Conservation (phyloP, 805 yeast genomes). For the Cyberlindnera maritima region DNA sequence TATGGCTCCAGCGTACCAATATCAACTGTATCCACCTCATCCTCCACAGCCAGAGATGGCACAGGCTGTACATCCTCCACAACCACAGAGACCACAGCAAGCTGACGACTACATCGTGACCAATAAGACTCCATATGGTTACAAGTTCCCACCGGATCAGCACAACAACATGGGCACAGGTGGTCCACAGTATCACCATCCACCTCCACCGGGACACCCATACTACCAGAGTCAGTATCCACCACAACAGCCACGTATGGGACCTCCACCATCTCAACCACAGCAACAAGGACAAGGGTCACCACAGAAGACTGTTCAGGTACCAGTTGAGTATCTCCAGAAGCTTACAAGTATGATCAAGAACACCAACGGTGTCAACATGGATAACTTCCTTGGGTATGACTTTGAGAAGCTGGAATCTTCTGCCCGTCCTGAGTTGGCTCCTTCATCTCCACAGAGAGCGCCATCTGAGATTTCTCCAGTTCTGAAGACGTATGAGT, state of each 20-base stretch:
- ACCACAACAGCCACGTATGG: conserved; percentile 14
- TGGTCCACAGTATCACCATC: conserved; percentile 1
- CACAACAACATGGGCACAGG: background rate
- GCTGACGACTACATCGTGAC: conserved; percentile 47
- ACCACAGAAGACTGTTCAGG: conserved; percentile 23
- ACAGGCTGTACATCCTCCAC: background rate
- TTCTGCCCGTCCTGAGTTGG: conserved; percentile 1
- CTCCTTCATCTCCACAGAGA: conserved; percentile 13
- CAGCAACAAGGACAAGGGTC: conserved; percentile 1
- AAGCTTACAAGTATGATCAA: conserved; percentile 23
- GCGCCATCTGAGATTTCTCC: conserved; percentile 13
- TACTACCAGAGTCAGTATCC: conserved; percentile 2
- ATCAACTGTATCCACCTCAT: conserved; percentile 5
- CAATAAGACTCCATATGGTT: conserved; percentile 43
- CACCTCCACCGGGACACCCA: background rate
- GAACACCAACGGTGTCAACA: conserved; percentile 22
- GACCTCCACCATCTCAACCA: background rate
- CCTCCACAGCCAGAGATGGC: conserved; percentile 8
- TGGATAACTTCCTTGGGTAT: conserved; percentile 19
- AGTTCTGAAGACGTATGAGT: conserved; percentile 8
- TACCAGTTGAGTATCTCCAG: conserved; percentile 28
- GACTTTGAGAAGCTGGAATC: conserved; percentile 17
- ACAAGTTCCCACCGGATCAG: conserved; percentile 51
- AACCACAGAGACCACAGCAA: conserved; percentile 2
- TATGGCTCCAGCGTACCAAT: background rate